Percentiles rank a stretch among this genome's conserved stretches.
These are phyloP conservation scores for Brasenia schreberi DNA, from an alignment of 164 flowering plant species.

Conservation along the genomic window DNA sequence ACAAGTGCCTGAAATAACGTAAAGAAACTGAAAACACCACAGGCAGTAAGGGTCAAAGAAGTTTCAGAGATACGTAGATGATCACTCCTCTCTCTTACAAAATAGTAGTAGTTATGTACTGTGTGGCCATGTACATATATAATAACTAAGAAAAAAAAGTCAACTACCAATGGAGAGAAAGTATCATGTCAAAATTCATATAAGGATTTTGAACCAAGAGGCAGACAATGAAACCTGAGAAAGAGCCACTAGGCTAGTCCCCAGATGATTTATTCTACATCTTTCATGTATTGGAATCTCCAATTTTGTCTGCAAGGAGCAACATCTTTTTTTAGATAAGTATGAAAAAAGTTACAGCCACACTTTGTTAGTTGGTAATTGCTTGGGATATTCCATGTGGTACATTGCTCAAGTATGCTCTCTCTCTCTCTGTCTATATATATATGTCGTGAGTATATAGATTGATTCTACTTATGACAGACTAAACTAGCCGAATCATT, in stretches of 20 bases:
- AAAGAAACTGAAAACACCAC: too few relatives aligned
- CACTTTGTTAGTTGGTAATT: too few relatives aligned
- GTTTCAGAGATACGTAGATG: too few relatives aligned
- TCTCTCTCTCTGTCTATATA: neutral
- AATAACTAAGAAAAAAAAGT: too few relatives aligned
- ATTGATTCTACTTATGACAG: conserved; percentile 13
- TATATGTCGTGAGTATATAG: neutral
- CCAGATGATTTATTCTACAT: conserved; percentile 88
- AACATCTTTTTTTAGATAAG: too few relatives aligned
- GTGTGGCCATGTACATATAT: too few relatives aligned
- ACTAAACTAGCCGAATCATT: conserved; percentile 28
- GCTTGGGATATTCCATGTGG: conserved; percentile 4
- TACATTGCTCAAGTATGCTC: conserved; percentile 4
- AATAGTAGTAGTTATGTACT: too few relatives aligned
- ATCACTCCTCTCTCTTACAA: too few relatives aligned
- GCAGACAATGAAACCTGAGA: conserved; percentile 52
- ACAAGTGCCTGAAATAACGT: too few relatives aligned
- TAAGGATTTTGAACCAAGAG: neutral
- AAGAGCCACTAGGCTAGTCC: conserved; percentile 73
- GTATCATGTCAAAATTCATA: neutral
- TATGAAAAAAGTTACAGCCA: too few relatives aligned
- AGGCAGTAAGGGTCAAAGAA: too few relatives aligned
- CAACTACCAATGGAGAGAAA: neutral
- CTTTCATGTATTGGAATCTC: conserved; percentile 58
- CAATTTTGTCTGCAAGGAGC: conserved; percentile 45